Base-by-base conservation (phyloP, 768 basidiomycete genomes). In the Arthromyces matolae region DNA sequence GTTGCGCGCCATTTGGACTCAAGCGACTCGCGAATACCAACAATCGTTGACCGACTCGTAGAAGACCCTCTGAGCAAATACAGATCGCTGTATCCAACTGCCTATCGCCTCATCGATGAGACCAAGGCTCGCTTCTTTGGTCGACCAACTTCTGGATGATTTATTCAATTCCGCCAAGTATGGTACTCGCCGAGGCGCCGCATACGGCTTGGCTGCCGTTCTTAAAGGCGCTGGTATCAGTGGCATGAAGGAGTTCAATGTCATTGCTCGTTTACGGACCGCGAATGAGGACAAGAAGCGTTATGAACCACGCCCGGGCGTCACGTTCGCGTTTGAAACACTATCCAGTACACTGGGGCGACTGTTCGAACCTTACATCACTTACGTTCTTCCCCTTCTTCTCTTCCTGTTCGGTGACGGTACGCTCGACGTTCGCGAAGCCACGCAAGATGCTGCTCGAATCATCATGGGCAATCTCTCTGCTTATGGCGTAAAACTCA, bases 51-150 rank as follows among this genome's bases (percentile, higher is more conserved):
- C 51, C 75, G 93, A 8, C 72, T 98, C 16, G 81, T 95, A 7
- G 89, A 89, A 25, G 91, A 94, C 1, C 72, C 0, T 82, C 93
- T 2, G 96, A 99, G 63, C 86, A 94, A 61, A 96, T 99, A 0
- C 95, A 98, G 63, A 85, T 91, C 36, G 94, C 96, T 7, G 93
- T 98, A 1, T 91, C 94, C 0, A 95, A 97, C 49, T 98, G 95
- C 68, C 73, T 99, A 3, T 86, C 91, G 0, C 91, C 93, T 1
- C 73, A 28, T 67, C 83, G 24, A 86, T 91, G 76, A 71, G 73
- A 25, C 72, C 77, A 7, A 76, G 77, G 20, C 75, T 85, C 13
- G 70, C 77, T 2, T 62, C 66, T 18, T 71, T 99, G n/a, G 78
- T 93, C 36, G 88, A 91, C 41, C 70, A 75, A 46, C 74, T 99